These are phyloP conservation scores for Huiozyma naganishii DNA, from an alignment of 805 yeast species.

Conservation along the genomic window DNA sequence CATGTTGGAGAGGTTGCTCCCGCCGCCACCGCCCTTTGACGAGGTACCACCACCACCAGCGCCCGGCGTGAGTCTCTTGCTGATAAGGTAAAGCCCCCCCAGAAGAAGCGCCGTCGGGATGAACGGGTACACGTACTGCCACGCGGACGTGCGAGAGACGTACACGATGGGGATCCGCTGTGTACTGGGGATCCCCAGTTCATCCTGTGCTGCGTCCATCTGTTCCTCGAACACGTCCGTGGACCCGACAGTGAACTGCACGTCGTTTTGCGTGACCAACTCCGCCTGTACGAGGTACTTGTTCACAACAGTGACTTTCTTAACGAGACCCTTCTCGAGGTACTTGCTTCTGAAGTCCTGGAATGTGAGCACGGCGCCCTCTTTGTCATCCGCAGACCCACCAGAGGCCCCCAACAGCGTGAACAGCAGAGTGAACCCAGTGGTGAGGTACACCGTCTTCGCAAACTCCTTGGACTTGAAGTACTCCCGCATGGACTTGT, in stretches of 20 bases:
- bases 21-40: neutral
- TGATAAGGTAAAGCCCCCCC: slow-evolving; percentile 52
- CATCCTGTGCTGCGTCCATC: slow-evolving; percentile 61
- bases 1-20: slow-evolving; percentile 32
- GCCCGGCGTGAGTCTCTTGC: slow-evolving; percentile 33
- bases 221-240: slow-evolving; percentile 79
- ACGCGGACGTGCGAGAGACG: slow-evolving; percentile 53
- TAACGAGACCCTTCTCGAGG: slow-evolving; percentile 68
- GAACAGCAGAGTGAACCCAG: slow-evolving; percentile 31
- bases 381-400: slow-evolving; percentile 5
- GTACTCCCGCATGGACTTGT: slow-evolving; percentile 27
- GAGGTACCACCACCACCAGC: slow-evolving; percentile 46
- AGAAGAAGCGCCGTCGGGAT: slow-evolving; percentile 72
- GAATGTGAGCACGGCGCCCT: slow-evolving; percentile 37
- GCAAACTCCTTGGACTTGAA: slow-evolving; percentile 34
- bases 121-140: slow-evolving; percentile 56
- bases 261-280: slow-evolving; percentile 39
- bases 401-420: slow-evolving; percentile 20
- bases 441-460: slow-evolving; percentile 30
- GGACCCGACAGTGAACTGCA: slow-evolving; percentile 79
- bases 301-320: slow-evolving; percentile 62
- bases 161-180: slow-evolving; percentile 73
- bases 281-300: slow-evolving; percentile 62
- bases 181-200: slow-evolving; percentile 50
- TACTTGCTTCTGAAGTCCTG: slow-evolving; percentile 80